Percentiles rank a stretch among this genome's conserved stretches.
phyloP scores from a whole-genome alignment of 164 flowering plant species.

The Santalum album region DNA sequence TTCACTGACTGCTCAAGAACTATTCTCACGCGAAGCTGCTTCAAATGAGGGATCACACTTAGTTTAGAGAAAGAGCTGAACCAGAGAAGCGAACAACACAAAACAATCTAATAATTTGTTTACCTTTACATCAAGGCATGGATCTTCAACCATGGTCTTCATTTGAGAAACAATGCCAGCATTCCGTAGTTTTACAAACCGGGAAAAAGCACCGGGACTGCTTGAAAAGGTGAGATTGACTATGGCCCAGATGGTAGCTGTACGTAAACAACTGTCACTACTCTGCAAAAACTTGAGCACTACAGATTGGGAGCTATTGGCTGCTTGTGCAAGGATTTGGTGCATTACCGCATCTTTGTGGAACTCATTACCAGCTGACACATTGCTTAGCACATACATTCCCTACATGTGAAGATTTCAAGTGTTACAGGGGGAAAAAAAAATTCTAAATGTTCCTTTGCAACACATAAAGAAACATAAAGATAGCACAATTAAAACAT shows the following conservation, averaged over 20 bases:
- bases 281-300: conserved; percentile 59
- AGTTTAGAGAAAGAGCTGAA: neutral
- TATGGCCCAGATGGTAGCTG: conserved; percentile 68
- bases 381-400: conserved; percentile 74
- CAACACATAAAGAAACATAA: too few species aligned
- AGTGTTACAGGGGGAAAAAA: too few species aligned
- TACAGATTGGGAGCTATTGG: conserved; percentile 23
- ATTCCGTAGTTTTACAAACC: conserved; percentile 43
- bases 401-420: conserved; percentile 37
- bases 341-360: conserved; percentile 87
- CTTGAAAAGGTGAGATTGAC: conserved; percentile 73
- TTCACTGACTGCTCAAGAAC: conserved; percentile 39
- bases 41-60: neutral
- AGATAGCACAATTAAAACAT: too few species aligned
- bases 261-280: conserved; percentile 46
- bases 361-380: conserved; percentile 69
- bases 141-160: conserved; percentile 68
- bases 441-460: neutral
- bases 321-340: conserved; percentile 37
- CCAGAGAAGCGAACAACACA: neutral
- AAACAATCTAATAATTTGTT: neutral
- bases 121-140: conserved; percentile 93
- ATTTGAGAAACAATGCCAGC: conserved; percentile 69
- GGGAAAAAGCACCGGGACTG: conserved; percentile 43
- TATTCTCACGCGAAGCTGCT: conserved; percentile 77